phyloP scores from a whole-genome alignment of 2,329 filamentous ascomycete genomes.

The Tolypocladium pustulatum region DNA sequence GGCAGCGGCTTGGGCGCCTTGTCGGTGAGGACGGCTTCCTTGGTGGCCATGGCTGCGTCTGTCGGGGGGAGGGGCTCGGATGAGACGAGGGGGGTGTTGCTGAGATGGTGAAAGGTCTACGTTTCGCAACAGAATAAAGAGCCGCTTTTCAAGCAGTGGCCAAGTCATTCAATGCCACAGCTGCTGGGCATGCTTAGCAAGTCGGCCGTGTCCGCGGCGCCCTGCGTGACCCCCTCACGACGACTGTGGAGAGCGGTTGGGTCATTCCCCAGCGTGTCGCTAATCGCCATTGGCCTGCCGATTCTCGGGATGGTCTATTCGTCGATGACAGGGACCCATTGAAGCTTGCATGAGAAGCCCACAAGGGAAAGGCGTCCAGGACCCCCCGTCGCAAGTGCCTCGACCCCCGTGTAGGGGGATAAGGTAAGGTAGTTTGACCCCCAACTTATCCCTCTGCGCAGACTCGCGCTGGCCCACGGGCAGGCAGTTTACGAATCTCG shows the following conservation, averaged over 20 bases:
- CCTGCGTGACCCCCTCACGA: background rate
- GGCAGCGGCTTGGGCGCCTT: slow-evolving; percentile 30
- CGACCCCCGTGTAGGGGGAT: background rate
- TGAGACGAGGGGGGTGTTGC: background rate
- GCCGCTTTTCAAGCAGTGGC: background rate
- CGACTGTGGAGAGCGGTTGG: background rate
- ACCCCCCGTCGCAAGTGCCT: background rate
- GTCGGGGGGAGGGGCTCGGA: background rate
- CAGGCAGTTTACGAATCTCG: background rate
- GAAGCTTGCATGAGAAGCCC: background rate
- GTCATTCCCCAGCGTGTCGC: background rate
- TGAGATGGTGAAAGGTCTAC: background rate
- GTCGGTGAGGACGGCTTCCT: slow-evolving; percentile 25
- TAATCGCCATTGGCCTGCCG: background rate
- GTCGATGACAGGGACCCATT: background rate
- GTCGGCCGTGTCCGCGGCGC: background rate
- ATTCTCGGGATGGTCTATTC: background rate
- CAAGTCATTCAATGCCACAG: background rate
- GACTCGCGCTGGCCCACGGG: background rate
- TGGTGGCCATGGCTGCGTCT: slow-evolving; percentile 17
- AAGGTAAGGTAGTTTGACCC: too few relatives aligned
- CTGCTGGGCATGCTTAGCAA: background rate
- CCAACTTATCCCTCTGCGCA: too few relatives aligned
- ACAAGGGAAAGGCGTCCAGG: background rate
- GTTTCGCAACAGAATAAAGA: background rate